Evolutionary conservation across 208 protist species (phyloP), one percentile per base, ranked within the genome.

Genomic region (Trypanosoma cruzi): DNA sequence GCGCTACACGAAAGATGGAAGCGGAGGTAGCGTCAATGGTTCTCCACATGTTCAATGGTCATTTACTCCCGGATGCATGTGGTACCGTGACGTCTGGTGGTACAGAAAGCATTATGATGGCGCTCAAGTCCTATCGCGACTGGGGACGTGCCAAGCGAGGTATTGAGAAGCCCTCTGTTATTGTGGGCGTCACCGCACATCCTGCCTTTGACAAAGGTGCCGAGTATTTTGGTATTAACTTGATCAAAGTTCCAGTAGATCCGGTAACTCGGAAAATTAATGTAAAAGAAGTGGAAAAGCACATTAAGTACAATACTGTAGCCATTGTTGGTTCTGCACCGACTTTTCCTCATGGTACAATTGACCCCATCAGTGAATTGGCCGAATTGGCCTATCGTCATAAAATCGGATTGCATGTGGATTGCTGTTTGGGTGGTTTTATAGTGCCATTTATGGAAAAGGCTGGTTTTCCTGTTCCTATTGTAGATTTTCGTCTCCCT

Each of bases 351-450:
- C 96, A 99, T 66, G 98, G 99, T 52, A 82, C 92, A 34, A 85
- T 98, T 28, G 98, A 99, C 80, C 84, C 86, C 28, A 97, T 98
- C 52, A 71, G 74, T 32, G 81, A 87, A 53, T 75, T 99, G 0
- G 67, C 96, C 1, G 89, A 93, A 55, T 52, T 99, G 7, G 98
- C 98, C 0, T 63, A 79, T 42, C 68, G 87, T 22, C 65, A 95
- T 71, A 80, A 88, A 60, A 91, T 99, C 71, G 96, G 97, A 59
- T 82, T 99, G 69, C 99, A 99, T 84, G 98, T 99, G 4, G 99
- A 99, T 80, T 96, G 88, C 72, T 99, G 98, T 76, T 88, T 99
- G 0, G 99, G 99, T 56, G 97, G 98, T 28, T 99, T 99, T 73
- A 85, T 99, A 50, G 84, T 99, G 26, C 97, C 98, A 29, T 99